Conservation (phyloP, 192 early-diverging fungal genomes). For the Linderina pennispora region DNA sequence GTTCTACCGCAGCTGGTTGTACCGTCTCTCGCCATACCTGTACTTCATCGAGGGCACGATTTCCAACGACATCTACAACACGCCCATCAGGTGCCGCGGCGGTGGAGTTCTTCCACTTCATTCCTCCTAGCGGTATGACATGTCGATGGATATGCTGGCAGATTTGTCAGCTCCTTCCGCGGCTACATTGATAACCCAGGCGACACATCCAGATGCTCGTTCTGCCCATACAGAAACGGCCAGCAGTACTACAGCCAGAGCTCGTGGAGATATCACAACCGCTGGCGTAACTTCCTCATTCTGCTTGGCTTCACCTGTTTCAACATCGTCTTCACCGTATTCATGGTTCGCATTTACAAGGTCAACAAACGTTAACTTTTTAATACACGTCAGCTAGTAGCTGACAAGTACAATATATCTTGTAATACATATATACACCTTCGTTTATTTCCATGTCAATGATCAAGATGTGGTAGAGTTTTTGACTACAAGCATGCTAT, state of each 20-base stretch:
- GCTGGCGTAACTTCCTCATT: conserved; percentile 52
- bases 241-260: conserved; percentile 2
- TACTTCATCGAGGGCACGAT: conserved; percentile 51
- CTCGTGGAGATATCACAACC: conserved; percentile 38
- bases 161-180: conserved; percentile 5
- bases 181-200: conserved; percentile 22
- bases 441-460: too few relatives aligned
- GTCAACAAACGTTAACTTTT: conserved; percentile 15
- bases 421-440: too few relatives aligned
- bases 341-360: conserved; percentile 3
- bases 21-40: conserved; percentile 45
- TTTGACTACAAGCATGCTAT: too few relatives aligned
- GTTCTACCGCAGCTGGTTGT: conserved; percentile 53
- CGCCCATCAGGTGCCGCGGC: conserved; percentile 23
- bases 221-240: conserved; percentile 24
- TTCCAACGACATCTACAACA: conserved; percentile 39
- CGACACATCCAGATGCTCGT: conserved; percentile 22
- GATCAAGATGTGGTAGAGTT: too few relatives aligned
- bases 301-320: conserved; percentile 40
- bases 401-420: too few relatives aligned
- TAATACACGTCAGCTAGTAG: too few relatives aligned
- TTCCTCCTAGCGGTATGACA: conserved; percentile 22
- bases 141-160: conserved; percentile 25
- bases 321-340: conserved; percentile 19
- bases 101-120: conserved; percentile 27